phyloP scores from a whole-genome alignment of 2,329 filamentous ascomycete genomes.

The Furcasterigmium furcatum region DNA sequence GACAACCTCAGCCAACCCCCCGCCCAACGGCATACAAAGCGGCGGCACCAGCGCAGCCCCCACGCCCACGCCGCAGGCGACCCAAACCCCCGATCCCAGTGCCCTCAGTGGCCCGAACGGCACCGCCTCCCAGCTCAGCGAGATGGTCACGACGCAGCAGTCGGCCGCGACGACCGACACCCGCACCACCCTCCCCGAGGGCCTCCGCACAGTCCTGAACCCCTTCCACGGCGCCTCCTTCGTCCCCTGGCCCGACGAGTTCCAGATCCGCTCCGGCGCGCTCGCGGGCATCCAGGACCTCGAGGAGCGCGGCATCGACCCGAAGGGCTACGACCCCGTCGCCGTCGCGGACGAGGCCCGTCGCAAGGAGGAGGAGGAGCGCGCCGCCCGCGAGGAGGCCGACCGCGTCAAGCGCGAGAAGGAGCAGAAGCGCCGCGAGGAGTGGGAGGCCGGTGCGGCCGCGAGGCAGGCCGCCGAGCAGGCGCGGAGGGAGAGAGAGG shows the following conservation, averaged over 20 bases:
- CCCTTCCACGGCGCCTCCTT: conserved; percentile 58
- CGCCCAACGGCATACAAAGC: conserved; percentile 10
- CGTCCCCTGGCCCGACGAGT: conserved; percentile 73
- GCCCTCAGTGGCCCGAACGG: conserved; percentile 5
- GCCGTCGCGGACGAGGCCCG: conserved; percentile 49
- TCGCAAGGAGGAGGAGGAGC: conserved; percentile 48
- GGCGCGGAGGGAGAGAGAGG: conserved; percentile 34
- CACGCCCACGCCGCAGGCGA: conserved; percentile 16
- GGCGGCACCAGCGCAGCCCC: conserved; percentile 16
- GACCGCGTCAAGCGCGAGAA: conserved; percentile 36
- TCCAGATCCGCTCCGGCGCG: conserved; percentile 65
- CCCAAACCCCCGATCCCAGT: conserved; percentile 13
- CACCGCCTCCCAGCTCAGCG: conserved; percentile 5
- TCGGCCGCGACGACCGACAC: conserved; percentile 22
- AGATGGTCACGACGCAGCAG: conserved; percentile 24
- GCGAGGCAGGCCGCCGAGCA: conserved; percentile 35
- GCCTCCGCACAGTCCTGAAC: conserved; percentile 49
- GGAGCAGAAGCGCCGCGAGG: conserved; percentile 41
- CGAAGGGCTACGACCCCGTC: conserved; percentile 55
- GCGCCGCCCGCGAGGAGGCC: conserved; percentile 25
- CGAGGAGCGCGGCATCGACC: conserved; percentile 59
- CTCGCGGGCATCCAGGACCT: conserved; percentile 63
- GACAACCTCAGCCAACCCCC: conserved; percentile 5
- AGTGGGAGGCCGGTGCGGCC: conserved; percentile 26
- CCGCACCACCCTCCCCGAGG: conserved; percentile 41